Evolutionary conservation across 169 alveolate species (phyloP), one percentile per base, ranked within the genome.

Genomic region (Plasmodium yoelii): DNA sequence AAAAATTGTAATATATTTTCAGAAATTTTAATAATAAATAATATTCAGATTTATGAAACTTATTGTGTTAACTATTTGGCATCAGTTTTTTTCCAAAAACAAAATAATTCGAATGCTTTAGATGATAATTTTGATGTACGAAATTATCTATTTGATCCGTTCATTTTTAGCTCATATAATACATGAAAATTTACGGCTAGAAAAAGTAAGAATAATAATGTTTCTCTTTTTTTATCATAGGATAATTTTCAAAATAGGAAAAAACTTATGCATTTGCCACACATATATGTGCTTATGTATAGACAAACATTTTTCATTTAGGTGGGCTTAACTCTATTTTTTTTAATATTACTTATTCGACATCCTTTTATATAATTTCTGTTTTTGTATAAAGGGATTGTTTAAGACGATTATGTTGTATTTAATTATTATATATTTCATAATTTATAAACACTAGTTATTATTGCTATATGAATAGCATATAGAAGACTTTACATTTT

Each of bases 11-110:
- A 82, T 22, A 61, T 57, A n/a, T 42, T 82, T 46, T 82, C 90
- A 0, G 90, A 82, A 24, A 67, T 82, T 13, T 34, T 82, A 70
- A 55, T 82, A 1, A 82, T 82, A 22, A 82, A 82, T 28, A 82
- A 82, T 26, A 82, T 82, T n/a, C 90, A 82, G 53, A 82, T 82
- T 6, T 82, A 82, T 53, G 90, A 82, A n/a, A 82, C 90, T 4
- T 82, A 82, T 56, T 82, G 90, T 22, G 84, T 82, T 26, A 82
- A 82, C 57, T 82, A 82, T 46, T 82, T 82, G 73, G 90, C 90
- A n/a, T 82, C 90, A 7, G 90, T 82, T 24, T 82, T 82, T 55
- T 82, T 82, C 39, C 90, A 82, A 60, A 82, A 24, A 19, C 53
- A 82, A 12, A 59, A 46, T 47, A 39, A 69, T 10, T 28, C 73